These are phyloP conservation scores for Neofusicoccum cordaticola DNA, from an alignment of 2,329 filamentous ascomycete species.

Conservation along the genomic window DNA sequence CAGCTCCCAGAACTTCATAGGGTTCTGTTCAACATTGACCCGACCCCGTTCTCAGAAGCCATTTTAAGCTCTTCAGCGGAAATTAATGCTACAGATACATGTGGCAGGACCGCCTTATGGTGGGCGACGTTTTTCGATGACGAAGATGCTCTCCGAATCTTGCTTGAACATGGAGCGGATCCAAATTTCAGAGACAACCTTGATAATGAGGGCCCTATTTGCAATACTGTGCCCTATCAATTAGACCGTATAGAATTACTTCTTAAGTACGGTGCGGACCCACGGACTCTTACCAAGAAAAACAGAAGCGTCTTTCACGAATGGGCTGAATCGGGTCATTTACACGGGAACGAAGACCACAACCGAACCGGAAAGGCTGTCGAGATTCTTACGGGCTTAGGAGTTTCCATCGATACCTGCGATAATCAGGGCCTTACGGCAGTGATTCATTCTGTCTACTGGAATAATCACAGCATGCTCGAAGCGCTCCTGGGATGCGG, in stretches of 20 bases:
- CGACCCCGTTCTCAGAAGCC: background rate
- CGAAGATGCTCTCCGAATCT: background rate
- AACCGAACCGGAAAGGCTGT: background rate
- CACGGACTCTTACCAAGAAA: background rate
- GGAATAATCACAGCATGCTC: background rate
- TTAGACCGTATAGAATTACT: background rate
- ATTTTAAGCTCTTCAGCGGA: background rate
- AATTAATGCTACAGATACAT: background rate
- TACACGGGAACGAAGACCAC: background rate
- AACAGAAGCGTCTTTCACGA: background rate
- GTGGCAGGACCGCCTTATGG: background rate
- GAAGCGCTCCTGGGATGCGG: background rate
- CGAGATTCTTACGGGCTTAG: background rate
- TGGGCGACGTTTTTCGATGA: background rate
- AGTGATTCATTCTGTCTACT: background rate
- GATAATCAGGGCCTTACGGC: background rate
- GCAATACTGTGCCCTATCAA: no score
- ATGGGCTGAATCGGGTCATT: background rate
- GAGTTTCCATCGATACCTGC: background rate
- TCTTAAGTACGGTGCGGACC: background rate
- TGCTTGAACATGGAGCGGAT: constrained; percentile 1
- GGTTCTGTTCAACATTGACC: background rate
- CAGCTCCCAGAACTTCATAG: background rate
- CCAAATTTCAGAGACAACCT: background rate
- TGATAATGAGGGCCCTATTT: background rate